These are phyloP conservation scores for Kokia cookei DNA, from an alignment of 441 rosid species.

Conservation along the genomic window DNA sequence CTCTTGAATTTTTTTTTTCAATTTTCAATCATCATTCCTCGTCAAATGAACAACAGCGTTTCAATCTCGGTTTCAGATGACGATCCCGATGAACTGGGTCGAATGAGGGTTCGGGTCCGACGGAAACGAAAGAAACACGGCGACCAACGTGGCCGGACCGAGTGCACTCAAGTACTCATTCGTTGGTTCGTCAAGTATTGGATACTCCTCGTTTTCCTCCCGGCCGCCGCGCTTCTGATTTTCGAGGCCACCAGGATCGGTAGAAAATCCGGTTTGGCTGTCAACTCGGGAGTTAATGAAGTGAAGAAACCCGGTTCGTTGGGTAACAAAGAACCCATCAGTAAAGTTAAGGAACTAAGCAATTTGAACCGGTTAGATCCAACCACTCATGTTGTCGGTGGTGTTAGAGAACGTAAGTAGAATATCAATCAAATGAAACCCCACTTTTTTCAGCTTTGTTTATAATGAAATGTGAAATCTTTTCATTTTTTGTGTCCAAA, in stretches of 20 bases:
- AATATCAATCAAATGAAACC: neutral
- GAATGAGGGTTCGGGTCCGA: slow-evolving; percentile 61
- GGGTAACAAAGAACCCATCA: neutral
- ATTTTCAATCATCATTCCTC: neutral
- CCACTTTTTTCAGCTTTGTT: neutral
- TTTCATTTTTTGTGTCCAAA: neutral
- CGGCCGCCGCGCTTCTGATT: slow-evolving; percentile 53
- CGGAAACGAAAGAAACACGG: slow-evolving; percentile 68
- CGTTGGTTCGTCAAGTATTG: slow-evolving; percentile 59
- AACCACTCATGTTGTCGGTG: slow-evolving; percentile 31
- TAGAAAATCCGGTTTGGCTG: slow-evolving; percentile 17
- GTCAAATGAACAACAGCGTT: slow-evolving; percentile 27
- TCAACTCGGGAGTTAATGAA: slow-evolving; percentile 9
- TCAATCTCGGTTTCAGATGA: slow-evolving; percentile 80
- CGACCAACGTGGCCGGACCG: slow-evolving; percentile 28
- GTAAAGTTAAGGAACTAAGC: slow-evolving; percentile 18
- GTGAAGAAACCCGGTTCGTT: slow-evolving; percentile 11
- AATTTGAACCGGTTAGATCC: slow-evolving; percentile 65
- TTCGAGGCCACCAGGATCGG: slow-evolving; percentile 73
- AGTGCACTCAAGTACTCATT: slow-evolving; percentile 39
- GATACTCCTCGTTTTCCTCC: slow-evolving; percentile 51
- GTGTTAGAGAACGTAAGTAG: slow-evolving; percentile 45
- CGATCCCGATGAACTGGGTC: slow-evolving; percentile 58
- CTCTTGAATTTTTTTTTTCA: neutral
- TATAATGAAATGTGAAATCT: neutral